These are phyloP conservation scores for Trichoderma citrinoviride DNA, from an alignment of 2,329 filamentous ascomycete genomes.

Conservation along the genomic window DNA sequence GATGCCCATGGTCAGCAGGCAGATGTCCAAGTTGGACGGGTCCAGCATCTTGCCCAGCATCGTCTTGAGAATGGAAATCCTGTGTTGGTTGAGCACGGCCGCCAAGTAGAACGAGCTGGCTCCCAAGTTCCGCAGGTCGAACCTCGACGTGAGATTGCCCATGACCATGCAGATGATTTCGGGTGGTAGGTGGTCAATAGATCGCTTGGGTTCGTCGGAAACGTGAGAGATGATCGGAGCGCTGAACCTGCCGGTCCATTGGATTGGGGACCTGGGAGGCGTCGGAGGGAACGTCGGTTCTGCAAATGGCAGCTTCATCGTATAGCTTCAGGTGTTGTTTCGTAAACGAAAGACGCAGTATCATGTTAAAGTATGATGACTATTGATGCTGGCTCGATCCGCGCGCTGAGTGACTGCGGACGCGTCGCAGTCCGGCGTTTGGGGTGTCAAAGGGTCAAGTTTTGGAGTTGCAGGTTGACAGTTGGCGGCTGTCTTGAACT, in stretches of 20 bases:
- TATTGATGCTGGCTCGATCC: slow-evolving; percentile 7
- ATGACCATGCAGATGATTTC: neutral
- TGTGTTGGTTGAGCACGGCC: neutral
- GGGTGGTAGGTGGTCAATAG: neutral
- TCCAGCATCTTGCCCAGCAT: neutral
- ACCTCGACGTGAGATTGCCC: neutral
- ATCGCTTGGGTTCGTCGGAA: neutral
- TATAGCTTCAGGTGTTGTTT: neutral
- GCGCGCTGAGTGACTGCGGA: neutral
- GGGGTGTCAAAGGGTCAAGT: neutral
- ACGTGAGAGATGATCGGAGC: no score
- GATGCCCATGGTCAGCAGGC: slow-evolving; percentile 11
- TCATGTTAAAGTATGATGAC: neutral
- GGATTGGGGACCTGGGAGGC: neutral
- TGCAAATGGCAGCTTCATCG: neutral
- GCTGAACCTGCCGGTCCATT: neutral
- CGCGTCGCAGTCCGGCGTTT: neutral
- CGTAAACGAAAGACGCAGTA: neutral
- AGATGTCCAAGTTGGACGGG: slow-evolving; percentile 7
- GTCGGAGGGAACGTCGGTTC: neutral
- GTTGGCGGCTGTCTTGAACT: neutral
- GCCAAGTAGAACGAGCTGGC: neutral
- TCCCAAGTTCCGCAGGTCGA: neutral
- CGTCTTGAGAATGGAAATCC: neutral
- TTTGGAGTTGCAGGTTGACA: neutral